A percentile compares a stretch with the other conserved stretches of the same genome.
These are phyloP conservation scores for Purpureocillium takamizusanense DNA, from an alignment of 2,329 filamentous ascomycete genomes.

Conservation along the genomic window DNA sequence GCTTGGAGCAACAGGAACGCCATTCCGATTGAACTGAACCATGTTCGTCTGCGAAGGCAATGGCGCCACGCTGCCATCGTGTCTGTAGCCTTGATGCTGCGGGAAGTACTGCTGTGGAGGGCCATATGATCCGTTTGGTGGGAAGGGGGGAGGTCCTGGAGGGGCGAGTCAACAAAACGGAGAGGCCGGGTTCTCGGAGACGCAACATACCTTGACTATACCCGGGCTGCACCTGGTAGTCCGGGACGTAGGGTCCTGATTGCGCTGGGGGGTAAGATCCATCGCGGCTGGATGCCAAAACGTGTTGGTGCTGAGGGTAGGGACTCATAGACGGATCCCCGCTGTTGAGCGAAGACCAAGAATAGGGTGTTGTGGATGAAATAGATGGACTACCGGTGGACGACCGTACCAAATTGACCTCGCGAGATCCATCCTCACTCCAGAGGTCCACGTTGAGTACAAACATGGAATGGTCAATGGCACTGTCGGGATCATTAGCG, in stretches of 20 bases:
- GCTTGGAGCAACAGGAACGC: constrained; percentile 9
- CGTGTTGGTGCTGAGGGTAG: constrained; percentile 25
- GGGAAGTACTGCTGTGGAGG: constrained; percentile 28
- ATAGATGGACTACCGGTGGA: constrained; percentile 66
- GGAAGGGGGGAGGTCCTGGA: constrained; percentile 17
- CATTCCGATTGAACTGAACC: constrained; percentile 17
- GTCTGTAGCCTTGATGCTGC: constrained; percentile 19
- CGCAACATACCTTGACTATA: constrained; percentile 22
- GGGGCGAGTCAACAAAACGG: background rate
- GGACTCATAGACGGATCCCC: constrained; percentile 16
- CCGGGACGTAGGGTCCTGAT: constrained; percentile 19
- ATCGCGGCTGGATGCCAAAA: constrained; percentile 29
- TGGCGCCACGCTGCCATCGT: constrained; percentile 15
- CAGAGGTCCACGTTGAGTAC: constrained; percentile 61
- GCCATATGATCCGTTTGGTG: constrained; percentile 21
- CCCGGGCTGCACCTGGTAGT: constrained; percentile 19
- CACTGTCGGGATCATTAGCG: constrained; percentile 14
- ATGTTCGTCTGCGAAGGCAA: constrained; percentile 17
- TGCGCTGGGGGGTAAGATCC: constrained; percentile 18
- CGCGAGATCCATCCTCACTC: constrained; percentile 54
- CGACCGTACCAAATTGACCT: constrained; percentile 58
- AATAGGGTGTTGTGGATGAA: constrained; percentile 68
- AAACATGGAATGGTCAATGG: constrained; percentile 30
- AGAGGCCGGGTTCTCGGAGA: background rate
- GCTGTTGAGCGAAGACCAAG: constrained; percentile 48